Evolutionary conservation across 139 green algal genomes (phyloP), one percentile per base, ranked within the genome.

Genomic region (Nannochloris sp.): DNA sequence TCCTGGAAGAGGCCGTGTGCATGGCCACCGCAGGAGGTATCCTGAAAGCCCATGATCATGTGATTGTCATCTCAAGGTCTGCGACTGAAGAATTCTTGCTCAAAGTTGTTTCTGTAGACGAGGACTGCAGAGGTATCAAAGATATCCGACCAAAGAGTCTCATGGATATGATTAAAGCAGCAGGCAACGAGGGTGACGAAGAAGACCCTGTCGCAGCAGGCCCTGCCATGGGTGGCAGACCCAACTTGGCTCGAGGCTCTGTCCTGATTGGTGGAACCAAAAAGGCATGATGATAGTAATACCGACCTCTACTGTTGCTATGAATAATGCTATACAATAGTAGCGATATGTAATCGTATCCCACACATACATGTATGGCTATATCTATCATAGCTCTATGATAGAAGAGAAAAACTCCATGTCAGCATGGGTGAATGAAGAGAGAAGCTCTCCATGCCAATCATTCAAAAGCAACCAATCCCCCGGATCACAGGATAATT

Each of bases 1-100:
- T 90, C 61, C 68, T 91, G 48, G 70, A 88, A 61, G 85, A 94
- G 63, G 82, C 84, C 5, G 66, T 79, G 20, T 23, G 23, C 23
- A 79, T 85, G 68, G 81, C 80, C 26, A 51, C 65, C 3, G 28
- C 31, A 9, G 61, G 75, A 29, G 82, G 82, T 6, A 73, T 93
- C 53, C 76, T 92, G 9, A 46, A 55, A 45, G 43, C 67, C 11
- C 17, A 72, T 33, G 65, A 81, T 59, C 79, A 85, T 62, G 61
- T 84, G 14, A 71, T 76, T n/a, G 58, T 73, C 28, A 23, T 77
- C 10, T 65, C 33, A 17, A 56, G 57, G 28, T 50, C 46, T 48
- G 16, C 49, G 44, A 33, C 29, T 17, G 66, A 70, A 45, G 74
- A 79, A 40, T 61, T 75, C 31, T 58, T 80, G 55, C 43, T 84